Conservation (phyloP, 768 basidiomycete genomes). For the Podaxis sp. region DNA sequence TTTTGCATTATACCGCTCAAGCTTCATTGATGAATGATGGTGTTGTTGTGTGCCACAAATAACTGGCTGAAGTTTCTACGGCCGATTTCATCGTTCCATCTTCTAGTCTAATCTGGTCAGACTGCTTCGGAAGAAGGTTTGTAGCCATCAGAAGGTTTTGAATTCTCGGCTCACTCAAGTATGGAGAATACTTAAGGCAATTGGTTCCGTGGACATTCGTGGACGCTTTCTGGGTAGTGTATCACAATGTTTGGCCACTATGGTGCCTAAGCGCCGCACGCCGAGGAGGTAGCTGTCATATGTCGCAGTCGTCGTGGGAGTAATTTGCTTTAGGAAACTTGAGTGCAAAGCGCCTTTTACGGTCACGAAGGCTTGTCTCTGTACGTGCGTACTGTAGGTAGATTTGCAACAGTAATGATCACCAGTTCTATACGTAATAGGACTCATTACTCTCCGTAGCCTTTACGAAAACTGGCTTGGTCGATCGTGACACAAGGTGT, state of each 20-base stretch:
- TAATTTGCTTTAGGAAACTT: neutral
- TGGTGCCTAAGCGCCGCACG: neutral
- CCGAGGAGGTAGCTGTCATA: neutral
- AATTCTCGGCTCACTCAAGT: neutral
- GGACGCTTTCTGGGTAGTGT: neutral
- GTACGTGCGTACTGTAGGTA: neutral
- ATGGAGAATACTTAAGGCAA: neutral
- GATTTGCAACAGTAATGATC: neutral
- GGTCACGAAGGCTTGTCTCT: neutral
- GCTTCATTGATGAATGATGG: constrained; percentile 1
- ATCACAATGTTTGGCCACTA: neutral
- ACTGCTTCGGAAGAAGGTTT: neutral
- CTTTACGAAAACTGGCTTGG: constrained; percentile 7
- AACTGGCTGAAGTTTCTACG: neutral
- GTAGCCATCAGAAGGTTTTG: neutral
- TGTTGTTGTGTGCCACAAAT: neutral
- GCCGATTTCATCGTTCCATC: constrained; percentile 7
- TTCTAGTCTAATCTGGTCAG: neutral
- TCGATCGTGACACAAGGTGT: constrained; percentile 18
- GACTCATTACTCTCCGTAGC: neutral
- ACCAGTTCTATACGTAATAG: constrained; percentile 1
- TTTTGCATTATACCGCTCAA: constrained; percentile 3
- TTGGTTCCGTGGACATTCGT: neutral
- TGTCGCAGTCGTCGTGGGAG: neutral
- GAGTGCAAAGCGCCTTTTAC: neutral